Percentiles rank a stretch among this genome's conserved stretches.
Conservation (phyloP, 768 basidiomycete genomes). For the Tricholoma bakamatsutake region DNA sequence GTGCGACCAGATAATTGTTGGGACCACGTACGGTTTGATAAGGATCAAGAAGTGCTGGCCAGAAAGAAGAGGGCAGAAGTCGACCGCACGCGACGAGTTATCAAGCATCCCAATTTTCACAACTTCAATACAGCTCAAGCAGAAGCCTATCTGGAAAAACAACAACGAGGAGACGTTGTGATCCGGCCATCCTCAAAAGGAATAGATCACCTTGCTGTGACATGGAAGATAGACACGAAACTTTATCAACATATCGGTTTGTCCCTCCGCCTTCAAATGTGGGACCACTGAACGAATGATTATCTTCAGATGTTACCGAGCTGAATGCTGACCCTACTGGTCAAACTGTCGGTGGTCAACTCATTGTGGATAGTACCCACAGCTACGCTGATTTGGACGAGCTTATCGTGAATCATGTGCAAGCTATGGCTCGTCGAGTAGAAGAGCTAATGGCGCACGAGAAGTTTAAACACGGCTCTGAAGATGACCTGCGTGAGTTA, state of each 20-base stretch:
- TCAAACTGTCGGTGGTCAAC: conserved; percentile 54
- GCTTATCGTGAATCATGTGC: conserved; percentile 92
- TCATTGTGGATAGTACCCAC: conserved; percentile 73
- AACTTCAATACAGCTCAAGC: conserved; percentile 89
- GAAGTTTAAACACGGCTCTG: conserved; percentile 84
- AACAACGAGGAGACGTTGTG: conserved; percentile 93
- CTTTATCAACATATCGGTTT: conserved; percentile 94
- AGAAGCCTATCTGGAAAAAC: conserved; percentile 81
- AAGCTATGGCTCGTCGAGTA: conserved; percentile 87
- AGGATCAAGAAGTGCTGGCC: conserved; percentile 65
- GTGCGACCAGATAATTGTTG: conserved; percentile 56
- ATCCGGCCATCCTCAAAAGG: conserved; percentile 96
- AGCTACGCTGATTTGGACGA: conserved; percentile 94
- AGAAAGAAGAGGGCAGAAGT: conserved; percentile 84
- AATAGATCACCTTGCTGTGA: conserved; percentile 87
- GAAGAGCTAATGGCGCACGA: conserved; percentile 95
- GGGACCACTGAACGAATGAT: background rate
- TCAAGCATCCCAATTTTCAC: conserved; percentile 98
- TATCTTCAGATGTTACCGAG: conserved; percentile 66
- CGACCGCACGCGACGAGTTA: conserved; percentile 73
- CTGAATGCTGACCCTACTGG: conserved; percentile 70
- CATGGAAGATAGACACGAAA: conserved; percentile 97
- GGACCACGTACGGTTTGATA: conserved; percentile 58
- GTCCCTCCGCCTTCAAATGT: conserved; percentile 16
- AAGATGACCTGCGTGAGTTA: conserved; percentile 87